Base-by-base conservation (phyloP, 2,329 filamentous ascomycete species). In the Sporothrix brunneoviolacea region DNA sequence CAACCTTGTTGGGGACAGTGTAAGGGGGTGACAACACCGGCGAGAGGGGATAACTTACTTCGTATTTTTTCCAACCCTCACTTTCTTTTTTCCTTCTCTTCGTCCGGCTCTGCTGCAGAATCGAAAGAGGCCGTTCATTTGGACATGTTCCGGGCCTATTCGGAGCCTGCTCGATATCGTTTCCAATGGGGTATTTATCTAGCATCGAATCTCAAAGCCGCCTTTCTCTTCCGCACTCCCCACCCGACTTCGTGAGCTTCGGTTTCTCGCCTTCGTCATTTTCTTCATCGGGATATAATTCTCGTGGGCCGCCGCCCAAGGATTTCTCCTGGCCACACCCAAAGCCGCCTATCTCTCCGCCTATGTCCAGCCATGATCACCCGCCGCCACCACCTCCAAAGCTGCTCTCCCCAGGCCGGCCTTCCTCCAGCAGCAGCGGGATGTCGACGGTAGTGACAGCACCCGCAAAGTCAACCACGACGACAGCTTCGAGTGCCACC, bases 351-450 rank as follows among this genome's bases (percentile, higher is more conserved):
- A 66, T 74, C 55, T 76, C 76, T 55, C 71, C 76, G 62, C 73
- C 74, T 58, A 81, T 80, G 78, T 76, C 76, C 61, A 74, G 69
- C 64, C 75, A 80, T 79, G 77, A 77, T 52, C 57, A 46, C 22
- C 73, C 70, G 55, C 62, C 65, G 56, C 61, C 67, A 55, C 51
- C 43, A 3, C 19, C 32, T 12, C 46, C 51, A n/a, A 18, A 19
- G 19, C 19, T 27, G 8, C 36, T 27, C 27, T 49, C 52, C 12
- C 18, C 49, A 18, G 12, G 24, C 4, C 28, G 41, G 16, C 19
- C 46, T 3, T 44, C 51, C 1, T 37, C 48, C 61, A 60, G 65
- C 63, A 68, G 64, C 61, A 59, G 65, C 64, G 70, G 72, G 53
- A 70, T 73, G 70, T 66, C 67, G 57, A 59, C 66, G 55, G 66